These are phyloP conservation scores for Lophiostoma macrostomum DNA, from an alignment of 495 filamentous ascomycete genomes.

Conservation along the genomic window DNA sequence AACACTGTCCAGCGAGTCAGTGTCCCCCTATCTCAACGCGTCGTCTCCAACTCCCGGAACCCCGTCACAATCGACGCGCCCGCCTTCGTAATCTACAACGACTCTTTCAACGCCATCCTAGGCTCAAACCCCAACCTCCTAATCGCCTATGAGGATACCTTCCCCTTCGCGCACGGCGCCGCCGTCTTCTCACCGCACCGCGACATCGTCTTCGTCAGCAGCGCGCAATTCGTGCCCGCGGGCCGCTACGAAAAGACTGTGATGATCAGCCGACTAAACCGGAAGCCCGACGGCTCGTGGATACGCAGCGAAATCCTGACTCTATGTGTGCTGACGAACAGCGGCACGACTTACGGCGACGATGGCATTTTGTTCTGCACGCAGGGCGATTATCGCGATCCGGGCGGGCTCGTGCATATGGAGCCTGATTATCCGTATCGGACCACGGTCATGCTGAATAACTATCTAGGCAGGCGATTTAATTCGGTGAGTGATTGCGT, in stretches of 20 bases:
- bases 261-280: not conserved
- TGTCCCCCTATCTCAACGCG: not conserved
- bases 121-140: not conserved
- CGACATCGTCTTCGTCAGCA: not conserved
- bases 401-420: not conserved
- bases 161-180: not conserved
- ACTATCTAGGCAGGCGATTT: conserved; percentile 30
- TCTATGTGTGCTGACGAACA: not conserved
- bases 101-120: not conserved
- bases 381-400: not conserved
- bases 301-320: not conserved
- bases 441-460: conserved; percentile 22
- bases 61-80: not conserved
- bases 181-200: not conserved
- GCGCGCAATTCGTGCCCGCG: not conserved
- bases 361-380: not conserved
- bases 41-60: not conserved
- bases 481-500: conserved; percentile 32
- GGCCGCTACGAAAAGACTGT: not conserved
- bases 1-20: not conserved
- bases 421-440: conserved; percentile 12
- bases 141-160: not conserved
- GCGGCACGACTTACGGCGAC: not conserved
- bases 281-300: not conserved
- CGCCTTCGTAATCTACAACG: not conserved